Base-by-base conservation (phyloP, 768 basidiomycete genomes). In the Lactarius vividus region DNA sequence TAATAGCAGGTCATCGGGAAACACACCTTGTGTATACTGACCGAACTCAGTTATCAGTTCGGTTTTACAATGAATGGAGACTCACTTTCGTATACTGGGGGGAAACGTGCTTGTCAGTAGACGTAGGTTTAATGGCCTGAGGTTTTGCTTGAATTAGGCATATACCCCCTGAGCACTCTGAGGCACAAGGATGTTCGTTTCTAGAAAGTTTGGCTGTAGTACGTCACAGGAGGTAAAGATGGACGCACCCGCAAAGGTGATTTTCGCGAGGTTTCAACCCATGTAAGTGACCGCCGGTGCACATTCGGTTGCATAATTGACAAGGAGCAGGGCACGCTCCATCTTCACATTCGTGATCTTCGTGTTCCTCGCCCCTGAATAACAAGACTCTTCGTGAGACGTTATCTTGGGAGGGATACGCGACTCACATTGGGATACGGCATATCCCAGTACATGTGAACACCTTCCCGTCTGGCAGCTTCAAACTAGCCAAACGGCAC, bases 61-160 rank as follows among this genome's bases (percentile, higher is more conserved):
- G 4, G 20, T 55, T 18, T 3, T 29, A 33, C 18, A 10, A 33
- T 16, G 20, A 23, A 15, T 3, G 23, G 13, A 18, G 15, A 35
- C 57, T 26, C 59, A 84, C 86, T 79, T 88, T 87, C 0, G 87
- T 88, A 57, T 84, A 88, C 69, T 83, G 81, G 69, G 85, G 87
- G 0, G 81, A 84, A 65, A 84, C 83, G 58, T 86, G 82, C 62
- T 73, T 75, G 0, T 85, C 86, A 0, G 80, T 82, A 69, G 87
- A 88, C 0, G 84, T 86, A 9, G 84, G 83, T 70, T 86, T 82
- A 35, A 88, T 80, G 0, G 85, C 82, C 62, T 84, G 81, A 1
- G 86, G 86, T 0, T 79, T 77, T 0, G 81, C 84, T 59, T 85
- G 81, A 15, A 87, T 85, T 59, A 85, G 78, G 64, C 86, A 87